Conservation (phyloP, 169 alveolate genomes). For the Plasmodium sp. region DNA sequence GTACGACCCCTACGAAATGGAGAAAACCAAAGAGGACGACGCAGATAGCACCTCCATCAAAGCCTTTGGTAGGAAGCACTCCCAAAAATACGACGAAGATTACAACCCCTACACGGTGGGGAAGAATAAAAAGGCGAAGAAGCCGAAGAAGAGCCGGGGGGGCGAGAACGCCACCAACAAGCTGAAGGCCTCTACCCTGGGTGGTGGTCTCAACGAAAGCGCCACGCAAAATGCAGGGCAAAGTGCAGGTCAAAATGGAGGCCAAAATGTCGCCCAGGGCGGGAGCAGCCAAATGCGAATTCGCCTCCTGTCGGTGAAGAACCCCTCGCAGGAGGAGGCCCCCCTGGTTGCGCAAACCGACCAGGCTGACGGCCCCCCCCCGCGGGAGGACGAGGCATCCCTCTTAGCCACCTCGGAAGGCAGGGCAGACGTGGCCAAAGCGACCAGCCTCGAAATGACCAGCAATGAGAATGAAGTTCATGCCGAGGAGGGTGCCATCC, state of each 20-base stretch:
- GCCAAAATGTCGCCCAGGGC: not conserved
- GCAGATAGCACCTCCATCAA: not conserved
- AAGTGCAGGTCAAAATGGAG: not conserved
- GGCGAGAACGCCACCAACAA: not conserved
- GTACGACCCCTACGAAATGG: not conserved
- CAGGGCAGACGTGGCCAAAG: not conserved
- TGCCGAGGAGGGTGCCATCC: not conserved
- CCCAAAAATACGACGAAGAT: constrained; percentile 22
- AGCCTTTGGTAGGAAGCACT: constrained; percentile 10
- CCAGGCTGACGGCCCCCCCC: not conserved
- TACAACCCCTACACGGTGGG: constrained; percentile 26
- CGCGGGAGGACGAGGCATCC: not conserved
- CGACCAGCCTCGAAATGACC: not conserved
- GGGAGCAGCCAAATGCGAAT: not conserved
- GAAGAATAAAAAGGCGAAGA: constrained; percentile 19
- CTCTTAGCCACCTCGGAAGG: not conserved
- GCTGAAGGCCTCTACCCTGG: not conserved
- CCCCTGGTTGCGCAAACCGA: not conserved
- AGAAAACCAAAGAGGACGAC: constrained; percentile 23
- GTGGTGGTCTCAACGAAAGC: not conserved
- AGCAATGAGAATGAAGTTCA: not conserved
- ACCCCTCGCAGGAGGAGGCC: not conserved
- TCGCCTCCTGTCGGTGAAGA: not conserved
- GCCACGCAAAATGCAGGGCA: not conserved
- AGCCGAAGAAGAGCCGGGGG: constrained; percentile 1